These are phyloP conservation scores for Diplogelasinospora grovesii DNA, from an alignment of 495 filamentous ascomycete species.

Conservation along the genomic window DNA sequence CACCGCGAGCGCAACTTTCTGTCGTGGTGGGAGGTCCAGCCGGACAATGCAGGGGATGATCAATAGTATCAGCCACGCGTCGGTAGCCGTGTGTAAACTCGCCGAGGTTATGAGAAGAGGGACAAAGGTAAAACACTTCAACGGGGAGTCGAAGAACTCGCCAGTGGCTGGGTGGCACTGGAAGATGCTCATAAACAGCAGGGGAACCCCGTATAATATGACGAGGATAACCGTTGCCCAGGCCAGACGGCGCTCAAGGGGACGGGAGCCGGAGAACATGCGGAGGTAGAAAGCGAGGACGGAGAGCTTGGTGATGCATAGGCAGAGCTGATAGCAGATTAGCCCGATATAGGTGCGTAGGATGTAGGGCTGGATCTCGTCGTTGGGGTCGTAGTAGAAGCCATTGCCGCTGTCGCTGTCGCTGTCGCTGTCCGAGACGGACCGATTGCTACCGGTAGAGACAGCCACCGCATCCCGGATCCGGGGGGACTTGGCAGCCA, in stretches of 20 bases:
- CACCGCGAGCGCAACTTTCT: constrained; percentile 25
- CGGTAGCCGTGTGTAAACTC: constrained; percentile 27
- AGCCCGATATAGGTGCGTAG: constrained; percentile 21
- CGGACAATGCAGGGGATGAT: constrained; percentile 29
- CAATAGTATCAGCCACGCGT: constrained; percentile 31
- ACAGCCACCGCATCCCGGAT: background rate
- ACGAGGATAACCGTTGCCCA: constrained; percentile 26
- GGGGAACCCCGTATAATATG: constrained; percentile 23
- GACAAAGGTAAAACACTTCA: constrained; percentile 25
- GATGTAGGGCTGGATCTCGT: constrained; percentile 9
- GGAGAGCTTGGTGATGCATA: constrained; percentile 34
- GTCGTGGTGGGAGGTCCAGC: constrained; percentile 26
- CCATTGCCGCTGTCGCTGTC: background rate
- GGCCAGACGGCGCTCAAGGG: constrained; percentile 20
- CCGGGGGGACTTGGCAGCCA: constrained; percentile 10
- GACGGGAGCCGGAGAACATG: constrained; percentile 28
- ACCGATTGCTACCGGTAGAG: no score
- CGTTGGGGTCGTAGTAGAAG: constrained; percentile 1
- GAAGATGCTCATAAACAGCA: constrained; percentile 33
- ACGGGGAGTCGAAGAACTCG: constrained; percentile 22
- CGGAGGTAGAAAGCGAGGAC: constrained; percentile 36
- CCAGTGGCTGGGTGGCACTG: constrained; percentile 28
- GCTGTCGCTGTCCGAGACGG: background rate
- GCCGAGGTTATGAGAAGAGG: constrained; percentile 30
- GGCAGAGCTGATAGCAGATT: constrained; percentile 29